These are phyloP conservation scores for Chernovozyma aurita DNA, from an alignment of 1,139 yeast species.

Conservation along the genomic window DNA sequence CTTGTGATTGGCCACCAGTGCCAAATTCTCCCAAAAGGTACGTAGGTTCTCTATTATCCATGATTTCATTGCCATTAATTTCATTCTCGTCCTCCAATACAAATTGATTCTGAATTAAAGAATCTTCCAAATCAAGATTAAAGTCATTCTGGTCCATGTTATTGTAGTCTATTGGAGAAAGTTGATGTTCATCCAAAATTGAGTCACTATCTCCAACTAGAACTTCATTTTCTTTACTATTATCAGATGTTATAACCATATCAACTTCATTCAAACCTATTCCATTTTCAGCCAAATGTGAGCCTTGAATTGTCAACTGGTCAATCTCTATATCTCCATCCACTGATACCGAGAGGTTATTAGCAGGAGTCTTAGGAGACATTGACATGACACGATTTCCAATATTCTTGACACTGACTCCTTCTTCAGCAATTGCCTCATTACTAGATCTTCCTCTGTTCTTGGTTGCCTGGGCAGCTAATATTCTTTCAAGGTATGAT, in stretches of 20 bases:
- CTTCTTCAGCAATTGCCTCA: background rate
- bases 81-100: background rate
- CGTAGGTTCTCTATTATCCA: background rate
- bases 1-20: background rate
- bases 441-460: background rate
- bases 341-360: slow-evolving; percentile 1
- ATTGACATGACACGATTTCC: background rate
- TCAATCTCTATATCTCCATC: slow-evolving; percentile 5
- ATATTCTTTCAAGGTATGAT: slow-evolving; percentile 30
- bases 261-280: background rate
- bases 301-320: background rate
- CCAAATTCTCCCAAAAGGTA: background rate
- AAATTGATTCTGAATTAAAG: slow-evolving; percentile 1
- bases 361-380: slow-evolving; percentile 5
- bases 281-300: background rate
- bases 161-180: background rate
- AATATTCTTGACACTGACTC: too few relatives aligned
- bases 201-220: background rate
- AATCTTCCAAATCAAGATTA: background rate
- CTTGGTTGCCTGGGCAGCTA: slow-evolving; percentile 16
- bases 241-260: background rate
- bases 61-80: background rate
- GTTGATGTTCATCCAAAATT: background rate
- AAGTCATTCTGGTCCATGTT: background rate
- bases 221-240: background rate